Conservation (phyloP, 345 rosid species). For the Sisymbrium irio region DNA sequence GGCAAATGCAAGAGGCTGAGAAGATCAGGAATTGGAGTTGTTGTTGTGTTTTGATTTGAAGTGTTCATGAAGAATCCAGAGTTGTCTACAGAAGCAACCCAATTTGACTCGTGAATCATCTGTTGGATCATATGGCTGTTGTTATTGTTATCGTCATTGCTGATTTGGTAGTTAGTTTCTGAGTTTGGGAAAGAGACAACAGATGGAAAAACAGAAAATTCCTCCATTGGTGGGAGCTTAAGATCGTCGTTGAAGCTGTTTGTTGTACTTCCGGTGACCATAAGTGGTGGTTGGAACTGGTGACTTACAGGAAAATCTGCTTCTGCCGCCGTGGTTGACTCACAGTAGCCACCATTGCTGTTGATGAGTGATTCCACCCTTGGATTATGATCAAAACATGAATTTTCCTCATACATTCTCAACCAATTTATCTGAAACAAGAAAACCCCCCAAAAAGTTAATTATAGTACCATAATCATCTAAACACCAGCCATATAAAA, state of each 20-base stretch:
- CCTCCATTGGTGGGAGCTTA: slow-evolving; percentile 38
- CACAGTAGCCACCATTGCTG: slow-evolving; percentile 15
- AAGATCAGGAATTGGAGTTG: slow-evolving; percentile 55
- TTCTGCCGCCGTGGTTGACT: not conserved
- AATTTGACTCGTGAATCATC: slow-evolving; percentile 32
- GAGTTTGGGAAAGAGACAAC: slow-evolving; percentile 20
- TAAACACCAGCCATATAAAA: not conserved
- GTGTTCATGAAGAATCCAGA: slow-evolving; percentile 36
- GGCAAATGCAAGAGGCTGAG: slow-evolving; percentile 61
- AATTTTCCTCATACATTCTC: slow-evolving; percentile 47
- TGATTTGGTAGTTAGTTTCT: slow-evolving; percentile 25
- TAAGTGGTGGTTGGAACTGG: slow-evolving; percentile 19
- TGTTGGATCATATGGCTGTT: slow-evolving; percentile 38
- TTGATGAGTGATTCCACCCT: slow-evolving; percentile 31
- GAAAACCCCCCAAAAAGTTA: not conserved
- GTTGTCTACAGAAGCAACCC: slow-evolving; percentile 34
- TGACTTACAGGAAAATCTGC: slow-evolving; percentile 4
- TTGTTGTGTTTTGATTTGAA: slow-evolving; percentile 28
- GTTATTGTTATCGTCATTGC: not conserved
- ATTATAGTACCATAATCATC: not conserved
- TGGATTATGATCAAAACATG: slow-evolving; percentile 46
- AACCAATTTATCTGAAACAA: slow-evolving; percentile 10
- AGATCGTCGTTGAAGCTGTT: slow-evolving; percentile 39
- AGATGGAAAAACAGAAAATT: slow-evolving; percentile 32
- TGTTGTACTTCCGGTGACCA: slow-evolving; percentile 28